Evolutionary conservation across 225 moss, liverwort and hornwort species (phyloP).

Genomic region (Antitrichia curtipendula): DNA sequence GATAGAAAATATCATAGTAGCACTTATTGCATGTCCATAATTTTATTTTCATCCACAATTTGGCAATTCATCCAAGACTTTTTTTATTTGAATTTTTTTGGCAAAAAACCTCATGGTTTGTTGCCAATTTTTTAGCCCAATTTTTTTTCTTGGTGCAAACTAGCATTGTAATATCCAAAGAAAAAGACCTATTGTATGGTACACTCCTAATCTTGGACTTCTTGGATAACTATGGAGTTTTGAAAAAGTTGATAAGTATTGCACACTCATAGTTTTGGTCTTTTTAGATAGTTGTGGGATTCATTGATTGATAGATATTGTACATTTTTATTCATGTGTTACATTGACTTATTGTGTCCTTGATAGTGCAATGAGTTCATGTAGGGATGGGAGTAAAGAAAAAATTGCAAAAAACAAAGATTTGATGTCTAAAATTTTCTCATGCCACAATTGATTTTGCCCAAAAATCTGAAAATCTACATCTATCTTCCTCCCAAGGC

Average conservation of each 20-base stretch:
- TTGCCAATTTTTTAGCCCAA: too few relatives aligned
- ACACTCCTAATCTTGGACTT: neutral
- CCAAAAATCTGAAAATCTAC: neutral
- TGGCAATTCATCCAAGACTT: too few relatives aligned
- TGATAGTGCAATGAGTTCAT: neutral
- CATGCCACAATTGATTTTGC: neutral
- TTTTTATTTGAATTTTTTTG: too few relatives aligned
- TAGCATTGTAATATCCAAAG: too few relatives aligned
- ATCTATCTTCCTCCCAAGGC: neutral
- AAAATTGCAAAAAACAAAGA: neutral
- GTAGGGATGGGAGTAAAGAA: rapidly evolving
- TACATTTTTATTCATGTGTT: neutral
- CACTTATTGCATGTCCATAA: too few relatives aligned
- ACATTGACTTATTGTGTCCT: neutral
- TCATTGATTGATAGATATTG: neutral
- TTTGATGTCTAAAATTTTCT: neutral
- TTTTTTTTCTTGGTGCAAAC: too few relatives aligned
- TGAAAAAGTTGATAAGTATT: neutral
- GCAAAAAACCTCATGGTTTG: too few relatives aligned
- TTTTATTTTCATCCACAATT: too few relatives aligned
- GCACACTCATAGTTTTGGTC: rapidly evolving
- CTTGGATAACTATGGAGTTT: neutral
- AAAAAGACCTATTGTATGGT: neutral
- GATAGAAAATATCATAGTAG: too few relatives aligned
- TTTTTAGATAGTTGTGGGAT: rapidly evolving